Conservation (phyloP, 2,329 filamentous ascomycete genomes). For the Alternaria sp. region DNA sequence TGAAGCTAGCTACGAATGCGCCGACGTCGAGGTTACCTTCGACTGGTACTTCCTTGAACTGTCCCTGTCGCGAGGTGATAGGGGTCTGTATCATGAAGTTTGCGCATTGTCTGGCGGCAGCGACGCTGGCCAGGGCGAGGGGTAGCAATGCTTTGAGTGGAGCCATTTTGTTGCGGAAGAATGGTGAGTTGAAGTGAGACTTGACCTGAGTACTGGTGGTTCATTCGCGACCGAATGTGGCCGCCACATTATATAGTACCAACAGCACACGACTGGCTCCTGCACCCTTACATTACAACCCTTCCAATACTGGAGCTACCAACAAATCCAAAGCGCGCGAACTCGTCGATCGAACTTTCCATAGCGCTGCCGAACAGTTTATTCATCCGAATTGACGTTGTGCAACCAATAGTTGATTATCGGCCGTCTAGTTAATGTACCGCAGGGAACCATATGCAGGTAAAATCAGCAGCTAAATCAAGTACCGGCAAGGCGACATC, state of each 20-base stretch:
- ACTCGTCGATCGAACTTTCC: neutral
- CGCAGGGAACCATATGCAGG: neutral
- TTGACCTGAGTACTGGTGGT: neutral
- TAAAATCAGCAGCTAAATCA: neutral
- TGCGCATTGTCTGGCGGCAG: constrained; percentile 46
- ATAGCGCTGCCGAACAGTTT: constrained; percentile 6
- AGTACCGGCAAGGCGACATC: neutral
- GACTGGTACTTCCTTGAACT: constrained; percentile 60
- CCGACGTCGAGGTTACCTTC: constrained; percentile 63
- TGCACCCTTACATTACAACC: constrained; percentile 3
- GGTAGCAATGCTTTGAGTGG: constrained; percentile 15
- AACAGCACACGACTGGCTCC: neutral
- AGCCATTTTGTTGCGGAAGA: constrained; percentile 10
- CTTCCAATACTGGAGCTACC: constrained; percentile 1
- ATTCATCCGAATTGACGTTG: constrained; percentile 5
- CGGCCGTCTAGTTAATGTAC: neutral
- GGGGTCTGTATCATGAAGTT: constrained; percentile 64
- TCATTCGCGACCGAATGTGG: neutral
- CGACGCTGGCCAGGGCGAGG: constrained; percentile 27
- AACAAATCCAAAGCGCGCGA: neutral
- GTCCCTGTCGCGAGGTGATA: constrained; percentile 61
- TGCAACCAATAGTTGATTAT: constrained; percentile 10
- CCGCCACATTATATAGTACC: neutral
- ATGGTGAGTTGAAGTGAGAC: neutral
- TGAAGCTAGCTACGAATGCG: constrained; percentile 54